A percentile compares a stretch with the other conserved stretches of the same genome.
Evolutionary conservation across 2,329 filamentous ascomycete species (phyloP).

Genomic region (Fonsecaea pugnacius): DNA sequence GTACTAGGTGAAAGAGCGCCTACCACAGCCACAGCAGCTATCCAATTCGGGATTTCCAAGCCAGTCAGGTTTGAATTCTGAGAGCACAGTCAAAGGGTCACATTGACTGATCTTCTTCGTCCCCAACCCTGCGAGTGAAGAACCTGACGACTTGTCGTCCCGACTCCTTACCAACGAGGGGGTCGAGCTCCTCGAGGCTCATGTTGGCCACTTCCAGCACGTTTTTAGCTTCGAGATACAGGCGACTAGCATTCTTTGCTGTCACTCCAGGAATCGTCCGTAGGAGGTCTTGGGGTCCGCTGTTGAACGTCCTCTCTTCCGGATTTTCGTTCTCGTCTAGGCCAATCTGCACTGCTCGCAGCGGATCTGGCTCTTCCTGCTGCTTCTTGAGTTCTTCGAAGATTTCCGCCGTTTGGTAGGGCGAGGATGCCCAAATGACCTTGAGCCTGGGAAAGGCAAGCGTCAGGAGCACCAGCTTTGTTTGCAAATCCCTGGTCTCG

Average conservation of each 20-base stretch:
- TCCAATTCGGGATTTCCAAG: not conserved
- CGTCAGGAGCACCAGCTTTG: constrained; percentile 88
- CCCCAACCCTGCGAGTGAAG: constrained; percentile 70
- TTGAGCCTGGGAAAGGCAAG: constrained; percentile 87
- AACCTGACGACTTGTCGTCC: constrained; percentile 78
- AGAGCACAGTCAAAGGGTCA: not conserved
- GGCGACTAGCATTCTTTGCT: constrained; percentile 72
- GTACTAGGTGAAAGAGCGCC: not conserved
- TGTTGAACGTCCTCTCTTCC: constrained; percentile 74
- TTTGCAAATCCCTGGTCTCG: constrained; percentile 77
- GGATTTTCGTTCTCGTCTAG: constrained; percentile 63
- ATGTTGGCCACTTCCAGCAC: constrained; percentile 86
- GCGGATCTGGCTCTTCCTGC: constrained; percentile 85
- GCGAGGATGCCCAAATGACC: constrained; percentile 90
- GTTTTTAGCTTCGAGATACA: constrained; percentile 75
- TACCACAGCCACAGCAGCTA: not conserved
- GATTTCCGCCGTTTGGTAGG: constrained; percentile 96
- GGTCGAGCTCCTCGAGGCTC: constrained; percentile 71
- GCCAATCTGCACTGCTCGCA: constrained; percentile 81
- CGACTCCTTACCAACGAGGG: constrained; percentile 75
- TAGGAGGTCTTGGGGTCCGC: constrained; percentile 89
- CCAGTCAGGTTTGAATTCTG: not conserved
- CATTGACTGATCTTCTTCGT: constrained; percentile 40
- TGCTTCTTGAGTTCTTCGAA: constrained; percentile 92
- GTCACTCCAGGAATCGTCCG: constrained; percentile 81